Base-by-base conservation (phyloP, 2,329 filamentous ascomycete genomes). In the Aspergillus sp. region DNA sequence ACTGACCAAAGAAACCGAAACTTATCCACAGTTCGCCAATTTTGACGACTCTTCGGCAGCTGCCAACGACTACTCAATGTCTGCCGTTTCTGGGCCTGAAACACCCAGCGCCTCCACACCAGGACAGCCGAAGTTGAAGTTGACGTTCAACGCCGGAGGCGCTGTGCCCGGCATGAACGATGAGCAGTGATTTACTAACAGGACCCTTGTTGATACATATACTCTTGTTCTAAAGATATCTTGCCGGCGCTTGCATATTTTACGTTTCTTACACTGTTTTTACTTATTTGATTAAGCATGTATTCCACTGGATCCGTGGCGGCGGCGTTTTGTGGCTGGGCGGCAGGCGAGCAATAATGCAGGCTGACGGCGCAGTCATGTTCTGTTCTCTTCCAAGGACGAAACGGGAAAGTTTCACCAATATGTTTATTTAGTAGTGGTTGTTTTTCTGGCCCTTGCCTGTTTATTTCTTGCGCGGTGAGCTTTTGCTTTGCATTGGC, bases 61-160 rank as follows among this genome's bases (percentile, higher is more conserved):
- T 52, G 80, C 77, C 31, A 84, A 84, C 60, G 81, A 79, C 17
- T 72, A 70, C 41, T 82, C 80, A 7, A 80, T 79, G 7, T 77
- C 77, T 19, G 77, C 78, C 19, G 77, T 79, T 6, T 8, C 27
- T 31, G 75, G 75, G 27, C 66, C 71, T 33, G 77, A 78, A 51
- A 93, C 90, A 24, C 89, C 90, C 23, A 80, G 88, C 67, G 83
- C 86, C 60, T 73, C 80, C 24, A 82, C 81, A 19, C 76, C 80
- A 14, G 86, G 84, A 4, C 81, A 88, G 48, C 76, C 75, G 56
- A 93, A 83, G 68, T 68, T 93, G 75, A 92, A 89, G 78, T 80
- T 93, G 61, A 89, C 79, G 21, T 82, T 84, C 65, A 82, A 81
- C 58, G 66, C 65, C 4, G 74, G 70, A 52, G 66, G 67, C 45